These are phyloP conservation scores for Plasmodium cynomolgi DNA, from an alignment of 169 alveolate genomes.

Conservation along the genomic window DNA sequence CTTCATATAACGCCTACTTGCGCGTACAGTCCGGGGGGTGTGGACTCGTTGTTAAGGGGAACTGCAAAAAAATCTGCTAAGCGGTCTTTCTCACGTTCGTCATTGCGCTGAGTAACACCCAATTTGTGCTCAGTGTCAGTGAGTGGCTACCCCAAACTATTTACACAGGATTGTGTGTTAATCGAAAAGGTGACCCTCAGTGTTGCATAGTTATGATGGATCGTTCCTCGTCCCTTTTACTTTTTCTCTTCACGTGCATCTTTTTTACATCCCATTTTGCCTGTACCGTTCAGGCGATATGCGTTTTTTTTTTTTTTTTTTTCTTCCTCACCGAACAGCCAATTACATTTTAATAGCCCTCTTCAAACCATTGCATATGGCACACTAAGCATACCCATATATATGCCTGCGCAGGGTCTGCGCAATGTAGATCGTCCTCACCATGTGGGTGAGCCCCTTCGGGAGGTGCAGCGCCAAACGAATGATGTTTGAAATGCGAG, in stretches of 20 bases:
- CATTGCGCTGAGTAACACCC: not conserved
- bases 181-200: not conserved
- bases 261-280: not conserved
- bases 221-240: not conserved
- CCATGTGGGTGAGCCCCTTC: not conserved
- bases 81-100: not conserved
- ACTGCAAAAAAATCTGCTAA: not conserved
- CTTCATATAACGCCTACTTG: not conserved
- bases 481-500: not conserved
- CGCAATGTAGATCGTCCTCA: not conserved
- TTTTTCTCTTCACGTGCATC: not conserved
- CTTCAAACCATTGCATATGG: not conserved
- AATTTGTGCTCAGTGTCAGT: not conserved
- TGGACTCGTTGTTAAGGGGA: not conserved
- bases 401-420: not conserved
- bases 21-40: not conserved
- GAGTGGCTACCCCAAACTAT: not conserved
- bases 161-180: not conserved
- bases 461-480: not conserved
- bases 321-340: not conserved
- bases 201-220: not conserved
- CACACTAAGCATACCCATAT: not conserved
- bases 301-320: not conserved
- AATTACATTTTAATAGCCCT: not conserved
- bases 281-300: constrained; percentile 7